These are phyloP conservation scores for Rosa hybrid DNA, from an alignment of 331 rosid genomes.

Conservation along the genomic window DNA sequence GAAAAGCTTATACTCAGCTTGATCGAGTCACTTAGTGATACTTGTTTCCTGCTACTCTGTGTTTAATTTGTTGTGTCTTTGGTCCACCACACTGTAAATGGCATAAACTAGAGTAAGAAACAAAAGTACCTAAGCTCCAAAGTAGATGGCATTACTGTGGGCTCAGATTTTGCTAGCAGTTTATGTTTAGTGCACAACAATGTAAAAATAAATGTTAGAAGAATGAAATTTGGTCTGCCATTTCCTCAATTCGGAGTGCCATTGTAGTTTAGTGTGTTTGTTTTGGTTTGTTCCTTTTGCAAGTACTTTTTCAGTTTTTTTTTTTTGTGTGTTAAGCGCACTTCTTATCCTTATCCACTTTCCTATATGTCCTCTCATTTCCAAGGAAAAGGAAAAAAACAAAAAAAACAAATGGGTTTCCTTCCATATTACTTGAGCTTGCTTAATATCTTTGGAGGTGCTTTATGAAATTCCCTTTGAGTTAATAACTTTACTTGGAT, in stretches of 20 bases:
- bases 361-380: neutral
- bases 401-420: neutral
- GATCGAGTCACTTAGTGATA: conserved; percentile 8
- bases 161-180: neutral
- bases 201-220: neutral
- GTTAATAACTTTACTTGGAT: neutral
- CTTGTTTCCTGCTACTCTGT: neutral
- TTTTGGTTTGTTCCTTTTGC: neutral
- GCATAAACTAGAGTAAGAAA: neutral
- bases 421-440: neutral
- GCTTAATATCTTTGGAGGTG: neutral
- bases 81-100: neutral
- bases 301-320: neutral
- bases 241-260: neutral
- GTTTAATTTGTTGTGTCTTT: neutral
- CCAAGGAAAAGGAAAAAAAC: neutral
- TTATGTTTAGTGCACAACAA: neutral
- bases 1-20: conserved; percentile 9
- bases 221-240: neutral
- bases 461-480: neutral
- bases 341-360: neutral
- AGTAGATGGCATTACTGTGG: neutral
- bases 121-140: conserved; percentile 2
- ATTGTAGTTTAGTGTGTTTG: neutral
- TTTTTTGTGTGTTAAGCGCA: neutral